These are phyloP conservation scores for Colletotrichum liaoningense DNA, from an alignment of 2,329 filamentous ascomycete species.

Conservation along the genomic window DNA sequence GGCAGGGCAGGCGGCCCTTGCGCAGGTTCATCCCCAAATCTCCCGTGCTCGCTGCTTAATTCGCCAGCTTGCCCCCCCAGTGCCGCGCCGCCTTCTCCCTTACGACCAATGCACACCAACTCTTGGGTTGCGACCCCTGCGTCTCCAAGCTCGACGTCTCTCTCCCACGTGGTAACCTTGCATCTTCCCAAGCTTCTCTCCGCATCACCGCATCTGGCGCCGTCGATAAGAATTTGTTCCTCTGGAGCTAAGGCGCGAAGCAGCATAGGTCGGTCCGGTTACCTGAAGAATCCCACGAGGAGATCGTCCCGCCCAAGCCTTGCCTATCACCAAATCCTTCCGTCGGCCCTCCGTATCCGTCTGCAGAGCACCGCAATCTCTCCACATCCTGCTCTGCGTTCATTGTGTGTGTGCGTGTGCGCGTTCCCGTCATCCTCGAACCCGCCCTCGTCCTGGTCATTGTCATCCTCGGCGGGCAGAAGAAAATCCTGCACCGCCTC, in stretches of 20 bases:
- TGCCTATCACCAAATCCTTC: not conserved
- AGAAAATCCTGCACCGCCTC: not conserved
- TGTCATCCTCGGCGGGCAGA: not conserved
- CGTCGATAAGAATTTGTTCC: not conserved
- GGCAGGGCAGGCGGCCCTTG: conserved; percentile 2
- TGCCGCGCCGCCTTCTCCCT: not conserved
- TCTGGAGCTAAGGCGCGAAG: not conserved
- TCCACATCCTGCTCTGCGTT: not conserved
- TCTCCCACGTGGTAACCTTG: conserved; percentile 21
- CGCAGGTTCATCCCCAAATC: not conserved
- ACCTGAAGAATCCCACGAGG: not conserved
- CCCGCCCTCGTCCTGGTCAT: not conserved
- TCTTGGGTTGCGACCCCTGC: not conserved
- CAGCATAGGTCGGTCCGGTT: not conserved
- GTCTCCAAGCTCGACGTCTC: not conserved
- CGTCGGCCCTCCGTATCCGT: not conserved
- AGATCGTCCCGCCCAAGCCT: not conserved
- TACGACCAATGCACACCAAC: not conserved
- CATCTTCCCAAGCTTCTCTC: not conserved
- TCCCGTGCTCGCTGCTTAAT: not conserved
- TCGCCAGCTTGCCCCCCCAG: not conserved
- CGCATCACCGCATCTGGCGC: not conserved
- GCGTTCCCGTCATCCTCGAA: not conserved
- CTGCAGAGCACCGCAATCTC: not conserved
- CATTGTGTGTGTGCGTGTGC: not conserved